These are phyloP conservation scores for Heterobasidion parviporum DNA, from an alignment of 1,284 basidiomycete species.

Conservation along the genomic window DNA sequence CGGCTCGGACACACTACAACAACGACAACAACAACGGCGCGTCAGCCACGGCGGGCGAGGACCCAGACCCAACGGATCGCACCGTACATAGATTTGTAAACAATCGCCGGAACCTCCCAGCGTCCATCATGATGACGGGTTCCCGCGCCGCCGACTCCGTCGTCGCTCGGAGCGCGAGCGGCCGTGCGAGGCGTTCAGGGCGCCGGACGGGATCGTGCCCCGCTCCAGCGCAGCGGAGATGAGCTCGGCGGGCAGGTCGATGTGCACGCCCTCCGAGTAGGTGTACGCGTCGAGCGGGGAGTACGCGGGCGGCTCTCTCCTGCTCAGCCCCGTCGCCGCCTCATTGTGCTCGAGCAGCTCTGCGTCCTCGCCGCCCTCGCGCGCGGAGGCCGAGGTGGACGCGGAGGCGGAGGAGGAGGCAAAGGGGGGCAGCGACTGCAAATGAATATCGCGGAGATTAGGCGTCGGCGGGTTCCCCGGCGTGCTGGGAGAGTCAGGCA, in stretches of 20 bases:
- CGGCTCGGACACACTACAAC: too few species aligned
- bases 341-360: constrained; percentile 3
- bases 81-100: constrained; percentile 3
- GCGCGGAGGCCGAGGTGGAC: constrained; percentile 5
- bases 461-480: constrained; percentile 69
- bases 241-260: constrained; percentile 76
- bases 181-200: constrained; percentile 39
- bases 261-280: constrained; percentile 74
- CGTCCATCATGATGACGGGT: constrained; percentile 3
- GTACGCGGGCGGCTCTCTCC: constrained; percentile 69
- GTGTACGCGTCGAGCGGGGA: constrained; percentile 74
- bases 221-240: constrained; percentile 75
- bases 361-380: constrained; percentile 10
- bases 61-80: not conserved
- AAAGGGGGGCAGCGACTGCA: constrained; percentile 51
- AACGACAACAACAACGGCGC: not conserved
- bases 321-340: constrained; percentile 11
- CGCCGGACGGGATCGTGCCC: constrained; percentile 44
- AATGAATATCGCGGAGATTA: constrained; percentile 67
- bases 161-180: constrained; percentile 45
- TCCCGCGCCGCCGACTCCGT: constrained; percentile 42
- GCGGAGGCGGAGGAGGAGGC: constrained; percentile 17
- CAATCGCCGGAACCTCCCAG: not conserved
- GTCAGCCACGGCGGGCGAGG: not conserved
- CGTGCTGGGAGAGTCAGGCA: constrained; percentile 66